phyloP scores from a whole-genome alignment of 306 rosid species.

The Cicer pinnatifidum region DNA sequence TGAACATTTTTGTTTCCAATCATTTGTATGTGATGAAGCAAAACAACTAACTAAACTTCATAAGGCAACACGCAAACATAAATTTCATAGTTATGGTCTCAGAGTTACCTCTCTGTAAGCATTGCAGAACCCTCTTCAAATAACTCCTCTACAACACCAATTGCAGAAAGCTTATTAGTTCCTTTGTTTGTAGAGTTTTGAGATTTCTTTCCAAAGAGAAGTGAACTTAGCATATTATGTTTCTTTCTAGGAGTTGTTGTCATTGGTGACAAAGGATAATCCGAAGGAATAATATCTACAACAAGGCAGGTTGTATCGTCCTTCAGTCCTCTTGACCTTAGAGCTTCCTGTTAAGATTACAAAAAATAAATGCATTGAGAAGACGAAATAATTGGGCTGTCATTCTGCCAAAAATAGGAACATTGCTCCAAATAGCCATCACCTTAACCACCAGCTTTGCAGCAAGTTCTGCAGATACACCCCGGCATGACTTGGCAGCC shows the following conservation, averaged over 20 bases:
- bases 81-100: constrained; percentile 23
- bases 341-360: constrained; percentile 76
- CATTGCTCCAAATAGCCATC: constrained; percentile 35
- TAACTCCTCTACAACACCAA: constrained; percentile 92
- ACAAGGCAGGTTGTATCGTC: constrained; percentile 98
- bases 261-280: constrained; percentile 60
- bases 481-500: constrained; percentile 91
- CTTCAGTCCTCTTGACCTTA: constrained; percentile 95
- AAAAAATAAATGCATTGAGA: constrained; percentile 25
- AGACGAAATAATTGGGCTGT: constrained; percentile 34
- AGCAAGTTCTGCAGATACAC: constrained; percentile 89
- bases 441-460: constrained; percentile 98
- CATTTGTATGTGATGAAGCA: constrained; percentile 29
- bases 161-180: constrained; percentile 82
- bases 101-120: constrained; percentile 83
- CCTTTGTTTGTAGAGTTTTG: constrained; percentile 61
- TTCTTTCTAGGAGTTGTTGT: constrained; percentile 78
- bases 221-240: constrained; percentile 64
- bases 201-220: constrained; percentile 83
- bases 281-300: constrained; percentile 93
- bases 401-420: neutral
- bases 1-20: constrained; percentile 14
- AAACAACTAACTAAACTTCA: constrained; percentile 4
- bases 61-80: constrained; percentile 6
- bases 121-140: constrained; percentile 99